phyloP scores from a whole-genome alignment of 305 asterid species.

The Rubia peregrina region DNA sequence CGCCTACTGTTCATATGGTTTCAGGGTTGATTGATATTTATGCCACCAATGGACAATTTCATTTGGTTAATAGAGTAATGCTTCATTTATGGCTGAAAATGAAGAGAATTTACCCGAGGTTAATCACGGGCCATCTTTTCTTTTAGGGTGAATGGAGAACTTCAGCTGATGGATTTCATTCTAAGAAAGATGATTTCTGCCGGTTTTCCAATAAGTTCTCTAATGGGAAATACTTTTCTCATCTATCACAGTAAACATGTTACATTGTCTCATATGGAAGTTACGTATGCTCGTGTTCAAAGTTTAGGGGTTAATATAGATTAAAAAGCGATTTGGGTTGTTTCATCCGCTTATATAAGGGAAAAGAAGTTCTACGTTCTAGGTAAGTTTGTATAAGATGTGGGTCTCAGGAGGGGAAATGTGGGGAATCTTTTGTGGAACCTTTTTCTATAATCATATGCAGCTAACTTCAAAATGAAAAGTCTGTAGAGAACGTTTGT shows the following conservation, averaged over 20 bases:
- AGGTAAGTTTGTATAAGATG: constrained; percentile 61
- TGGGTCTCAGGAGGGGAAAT: constrained; percentile 82
- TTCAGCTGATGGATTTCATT: constrained; percentile 60
- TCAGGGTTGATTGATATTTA: constrained; percentile 42
- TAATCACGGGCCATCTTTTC: constrained; percentile 38
- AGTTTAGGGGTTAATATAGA: constrained; percentile 74
- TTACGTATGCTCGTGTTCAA: constrained; percentile 65
- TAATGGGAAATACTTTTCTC: constrained; percentile 68
- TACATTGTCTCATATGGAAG: constrained; percentile 55
- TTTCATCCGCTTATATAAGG: constrained; percentile 63
- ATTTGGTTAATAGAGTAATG: constrained; percentile 41
- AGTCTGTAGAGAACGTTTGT: constrained; percentile 61
- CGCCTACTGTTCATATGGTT: constrained; percentile 42
- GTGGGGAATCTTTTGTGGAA: constrained; percentile 97
- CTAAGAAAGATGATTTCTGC: constrained; percentile 56
- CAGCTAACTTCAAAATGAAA: constrained; percentile 89
- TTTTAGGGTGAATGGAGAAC: constrained; percentile 66
- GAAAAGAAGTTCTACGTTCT: constrained; percentile 51
- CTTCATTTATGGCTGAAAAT: constrained; percentile 37
- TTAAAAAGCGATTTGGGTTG: constrained; percentile 74
- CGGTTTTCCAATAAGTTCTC: constrained; percentile 62
- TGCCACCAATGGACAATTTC: constrained; percentile 37
- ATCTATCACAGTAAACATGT: constrained; percentile 53
- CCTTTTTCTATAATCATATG: constrained; percentile 62
- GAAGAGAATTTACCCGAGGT: constrained; percentile 25